These are phyloP conservation scores for Rossbeevera mucosa DNA, from an alignment of 768 basidiomycete genomes.

Conservation along the genomic window DNA sequence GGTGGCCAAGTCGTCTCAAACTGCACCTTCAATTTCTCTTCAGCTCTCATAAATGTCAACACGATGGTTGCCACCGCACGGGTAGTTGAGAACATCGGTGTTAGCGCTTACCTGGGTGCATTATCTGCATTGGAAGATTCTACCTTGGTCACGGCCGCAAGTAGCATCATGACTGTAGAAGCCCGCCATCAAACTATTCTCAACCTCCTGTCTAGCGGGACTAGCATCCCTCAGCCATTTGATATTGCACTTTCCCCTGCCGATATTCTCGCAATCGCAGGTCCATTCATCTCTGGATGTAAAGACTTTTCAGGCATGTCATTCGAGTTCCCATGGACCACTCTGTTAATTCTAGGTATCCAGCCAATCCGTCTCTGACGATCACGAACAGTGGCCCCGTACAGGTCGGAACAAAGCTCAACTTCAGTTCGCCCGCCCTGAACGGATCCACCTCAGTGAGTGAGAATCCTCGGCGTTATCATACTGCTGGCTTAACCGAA, in stretches of 20 bases:
- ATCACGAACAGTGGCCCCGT: conserved; percentile 62
- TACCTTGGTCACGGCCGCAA: conserved; percentile 58
- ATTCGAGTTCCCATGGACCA: neutral
- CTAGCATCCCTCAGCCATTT: conserved; percentile 62
- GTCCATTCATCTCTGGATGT: conserved; percentile 66
- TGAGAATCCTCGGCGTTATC: conserved; percentile 29
- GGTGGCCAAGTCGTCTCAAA: conserved; percentile 49
- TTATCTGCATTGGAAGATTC: conserved; percentile 60
- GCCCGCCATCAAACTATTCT: conserved; percentile 80
- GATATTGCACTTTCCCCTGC: conserved; percentile 66
- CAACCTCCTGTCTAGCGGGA: conserved; percentile 57
- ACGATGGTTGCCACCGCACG: conserved; percentile 72
- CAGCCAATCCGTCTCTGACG: conserved; percentile 56
- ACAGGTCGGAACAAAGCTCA: conserved; percentile 53
- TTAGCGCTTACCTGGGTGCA: conserved; percentile 72
- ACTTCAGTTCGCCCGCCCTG: conserved; percentile 55
- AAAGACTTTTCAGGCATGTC: conserved; percentile 52
- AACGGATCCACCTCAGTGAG: conserved; percentile 43
- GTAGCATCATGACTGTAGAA: conserved; percentile 72
- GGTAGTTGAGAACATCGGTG: conserved; percentile 71
- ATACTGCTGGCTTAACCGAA: conserved; percentile 5
- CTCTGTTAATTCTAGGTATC: neutral
- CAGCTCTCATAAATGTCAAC: conserved; percentile 56
- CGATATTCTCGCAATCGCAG: conserved; percentile 69
- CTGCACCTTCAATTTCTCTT: conserved; percentile 68